phyloP scores from a whole-genome alignment of 371 early-diverging fungal species.

The Mortierella sp. region DNA sequence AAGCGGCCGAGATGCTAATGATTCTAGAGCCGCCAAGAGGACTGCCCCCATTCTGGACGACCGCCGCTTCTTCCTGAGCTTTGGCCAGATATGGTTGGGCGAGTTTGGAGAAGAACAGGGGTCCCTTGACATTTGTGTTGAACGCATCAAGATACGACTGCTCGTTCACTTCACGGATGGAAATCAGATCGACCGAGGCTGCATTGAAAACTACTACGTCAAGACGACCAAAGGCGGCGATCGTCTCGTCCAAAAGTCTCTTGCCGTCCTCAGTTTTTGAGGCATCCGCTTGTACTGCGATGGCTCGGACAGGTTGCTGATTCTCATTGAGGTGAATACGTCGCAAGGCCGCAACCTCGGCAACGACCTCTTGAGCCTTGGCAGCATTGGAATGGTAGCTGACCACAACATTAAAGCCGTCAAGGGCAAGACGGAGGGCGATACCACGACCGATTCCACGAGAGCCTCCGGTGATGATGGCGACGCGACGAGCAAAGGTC shows the following conservation, averaged over 20 bases:
- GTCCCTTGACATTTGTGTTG: slow-evolving; percentile 14
- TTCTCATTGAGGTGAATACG: no score
- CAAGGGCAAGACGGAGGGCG: no score
- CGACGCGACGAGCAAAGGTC: no score
- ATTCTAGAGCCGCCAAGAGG: neutral
- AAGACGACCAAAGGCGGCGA: slow-evolving; percentile 16
- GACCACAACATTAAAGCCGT: no score
- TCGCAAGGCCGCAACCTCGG: no score
- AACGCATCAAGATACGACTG: neutral
- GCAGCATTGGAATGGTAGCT: no score
- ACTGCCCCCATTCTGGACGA: neutral
- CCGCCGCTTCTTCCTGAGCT: neutral
- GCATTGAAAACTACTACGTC: slow-evolving; percentile 26
- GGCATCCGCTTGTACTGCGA: slow-evolving; percentile 6
- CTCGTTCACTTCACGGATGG: slow-evolving; percentile 8
- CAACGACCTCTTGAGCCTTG: no score
- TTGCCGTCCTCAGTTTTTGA: slow-evolving; percentile 4
- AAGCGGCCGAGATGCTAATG: slow-evolving; percentile 7
- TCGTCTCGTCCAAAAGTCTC: slow-evolving; percentile 13
- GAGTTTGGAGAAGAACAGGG: slow-evolving; percentile 11
- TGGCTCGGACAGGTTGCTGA: no score
- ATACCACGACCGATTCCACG: no score
- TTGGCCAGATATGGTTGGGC: slow-evolving; percentile 2
- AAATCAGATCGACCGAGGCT: slow-evolving; percentile 1
- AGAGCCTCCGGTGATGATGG: no score